These are phyloP conservation scores for Podila horticola DNA, from an alignment of 192 early-diverging fungal genomes.

Conservation along the genomic window DNA sequence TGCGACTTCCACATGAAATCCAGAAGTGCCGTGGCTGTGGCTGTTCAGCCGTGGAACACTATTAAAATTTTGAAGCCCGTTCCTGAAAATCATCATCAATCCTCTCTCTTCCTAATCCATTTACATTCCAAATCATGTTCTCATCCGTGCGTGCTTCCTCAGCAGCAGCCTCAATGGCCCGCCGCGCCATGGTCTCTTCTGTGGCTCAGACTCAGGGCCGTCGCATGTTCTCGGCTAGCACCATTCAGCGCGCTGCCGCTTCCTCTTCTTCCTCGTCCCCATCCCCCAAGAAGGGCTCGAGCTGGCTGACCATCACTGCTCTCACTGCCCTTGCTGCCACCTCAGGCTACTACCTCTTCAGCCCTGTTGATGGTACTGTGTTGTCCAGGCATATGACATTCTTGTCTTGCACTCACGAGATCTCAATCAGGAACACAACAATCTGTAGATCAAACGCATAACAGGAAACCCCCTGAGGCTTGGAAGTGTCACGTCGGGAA, in stretches of 20 bases:
- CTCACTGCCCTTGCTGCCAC: constrained; percentile 44
- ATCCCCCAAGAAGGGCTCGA: constrained; percentile 14
- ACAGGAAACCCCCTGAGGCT: too few relatives aligned
- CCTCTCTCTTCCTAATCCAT: neutral
- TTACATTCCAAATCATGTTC: constrained; percentile 15
- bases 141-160: constrained; percentile 20
- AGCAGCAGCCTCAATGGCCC: constrained; percentile 5
- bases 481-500: too few relatives aligned
- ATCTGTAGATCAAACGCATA: too few relatives aligned
- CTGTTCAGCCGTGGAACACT: neutral
- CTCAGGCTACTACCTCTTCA: constrained; percentile 51
- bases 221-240: constrained; percentile 25
- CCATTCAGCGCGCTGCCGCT: constrained; percentile 26
- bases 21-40: constrained; percentile 1
- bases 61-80: neutral
- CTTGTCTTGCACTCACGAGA: neutral
- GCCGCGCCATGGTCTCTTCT: constrained; percentile 19
- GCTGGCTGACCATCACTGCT: constrained; percentile 39
- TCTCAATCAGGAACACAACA: too few relatives aligned
- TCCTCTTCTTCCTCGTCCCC: neutral
- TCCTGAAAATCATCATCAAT: neutral
- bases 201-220: constrained; percentile 4
- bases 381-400: neutral
- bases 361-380: constrained; percentile 39
- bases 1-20: neutral